Conservation (phyloP, 164 flowering plant genomes). For the Magnolia changhungtana region DNA sequence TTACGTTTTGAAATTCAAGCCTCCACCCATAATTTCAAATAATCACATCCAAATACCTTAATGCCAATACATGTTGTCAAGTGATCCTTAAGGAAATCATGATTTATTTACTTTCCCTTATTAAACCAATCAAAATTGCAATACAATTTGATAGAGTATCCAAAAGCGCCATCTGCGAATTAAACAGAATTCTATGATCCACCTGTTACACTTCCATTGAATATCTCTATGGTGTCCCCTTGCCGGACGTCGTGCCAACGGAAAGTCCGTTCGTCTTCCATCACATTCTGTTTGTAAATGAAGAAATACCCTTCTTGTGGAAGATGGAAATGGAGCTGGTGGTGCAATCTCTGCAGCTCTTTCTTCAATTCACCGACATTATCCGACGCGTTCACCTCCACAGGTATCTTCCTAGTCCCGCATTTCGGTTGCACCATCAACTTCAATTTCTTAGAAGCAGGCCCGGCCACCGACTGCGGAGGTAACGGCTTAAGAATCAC, state of each 20-base stretch:
- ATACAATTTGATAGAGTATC: too few relatives aligned
- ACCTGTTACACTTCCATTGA: conserved; percentile 60
- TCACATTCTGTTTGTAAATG: conserved; percentile 70
- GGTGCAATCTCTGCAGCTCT: conserved; percentile 48
- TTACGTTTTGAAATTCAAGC: too few relatives aligned
- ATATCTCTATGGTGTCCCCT: conserved; percentile 73
- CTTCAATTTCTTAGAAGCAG: conserved; percentile 39
- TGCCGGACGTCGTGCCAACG: conserved; percentile 62
- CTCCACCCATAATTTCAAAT: too few relatives aligned
- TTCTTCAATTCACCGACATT: conserved; percentile 62
- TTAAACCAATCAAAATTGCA: too few relatives aligned
- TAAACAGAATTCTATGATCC: conserved; percentile 16
- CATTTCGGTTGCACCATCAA: conserved; percentile 44
- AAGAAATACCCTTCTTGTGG: conserved; percentile 75
- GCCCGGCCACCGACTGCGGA: neutral
- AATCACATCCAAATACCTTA: too few relatives aligned
- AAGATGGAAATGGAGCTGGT: conserved; percentile 35
- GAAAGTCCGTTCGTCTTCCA: conserved; percentile 64
- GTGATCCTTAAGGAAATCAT: too few relatives aligned
- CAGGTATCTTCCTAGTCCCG: conserved; percentile 52
- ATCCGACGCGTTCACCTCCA: conserved; percentile 56
- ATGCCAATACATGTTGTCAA: too few relatives aligned
- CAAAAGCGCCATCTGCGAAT: too few relatives aligned
- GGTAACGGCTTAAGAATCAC: conserved; percentile 24
- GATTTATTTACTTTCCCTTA: too few relatives aligned